Base-by-base conservation (phyloP, 2,329 filamentous ascomycete genomes). In the Cladobotryum protrusum region DNA sequence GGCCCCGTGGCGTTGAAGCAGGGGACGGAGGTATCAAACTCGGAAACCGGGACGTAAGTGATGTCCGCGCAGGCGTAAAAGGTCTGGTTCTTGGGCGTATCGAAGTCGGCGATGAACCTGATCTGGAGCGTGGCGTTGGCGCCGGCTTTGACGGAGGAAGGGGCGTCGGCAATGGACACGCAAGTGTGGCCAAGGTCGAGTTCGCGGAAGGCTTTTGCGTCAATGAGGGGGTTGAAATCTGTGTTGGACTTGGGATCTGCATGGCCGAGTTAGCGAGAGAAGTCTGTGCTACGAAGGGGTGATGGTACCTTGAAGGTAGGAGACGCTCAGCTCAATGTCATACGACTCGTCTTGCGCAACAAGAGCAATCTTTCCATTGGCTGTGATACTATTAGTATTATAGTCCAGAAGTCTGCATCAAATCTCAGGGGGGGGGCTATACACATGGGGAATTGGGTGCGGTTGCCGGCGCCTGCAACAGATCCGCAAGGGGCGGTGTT, bases 401-500 rank as follows among this genome's bases (percentile, higher is more conserved):
- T 29, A 29, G 6, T 9, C 11, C 11, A 29, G 6, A 29, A 29
- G 11, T 6, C 24, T 29, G 6, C 11, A 29, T 9, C 24, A 9
- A 29, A 29, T 8, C 6, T 29, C 6, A 29, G 24, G 24, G 24
- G 6, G 11, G 24, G 24, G 24, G 6, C 24, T 29, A 29, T 46
- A 76, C 73, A 63, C 4, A 81, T 59, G 33, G 78, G 78, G 52
- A 79, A 81, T 3, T 71, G 60, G 2, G 77, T 79, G 49, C 78
- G 66, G 48, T 75, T 74, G 9, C 36, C 48, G 2, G 43, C 5
- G 1, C n/a, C 36, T 2, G 59, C 62, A 17, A 61, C 61, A 29
- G 75, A 77, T 47, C 78, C 78, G 57, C 78, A 81, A 0, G 78
- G 78, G 2, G 71, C 67, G 12, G 61, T 73, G 57, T 79, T 79